A percentile compares a stretch with the other conserved stretches of the same genome.
phyloP scores from a whole-genome alignment of 257 asterid species.

The Ajuga chamaepitys region DNA sequence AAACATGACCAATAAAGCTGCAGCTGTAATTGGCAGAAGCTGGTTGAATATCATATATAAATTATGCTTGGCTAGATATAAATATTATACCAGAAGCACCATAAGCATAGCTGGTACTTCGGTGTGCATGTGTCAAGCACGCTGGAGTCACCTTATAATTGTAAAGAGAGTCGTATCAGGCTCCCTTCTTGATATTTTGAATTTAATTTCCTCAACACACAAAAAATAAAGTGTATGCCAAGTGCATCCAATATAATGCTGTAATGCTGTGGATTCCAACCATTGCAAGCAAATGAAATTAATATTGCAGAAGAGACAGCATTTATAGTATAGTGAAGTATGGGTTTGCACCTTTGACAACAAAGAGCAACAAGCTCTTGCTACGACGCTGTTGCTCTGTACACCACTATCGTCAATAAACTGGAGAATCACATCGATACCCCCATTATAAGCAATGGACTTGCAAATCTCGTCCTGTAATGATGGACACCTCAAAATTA shows the following conservation, averaged over 20 bases:
- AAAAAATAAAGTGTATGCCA: no score
- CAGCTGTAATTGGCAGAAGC: background rate
- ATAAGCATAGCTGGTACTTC: background rate
- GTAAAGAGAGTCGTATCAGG: background rate
- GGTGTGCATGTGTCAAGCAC: background rate
- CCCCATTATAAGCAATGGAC: slow-evolving; percentile 63
- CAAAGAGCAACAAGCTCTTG: slow-evolving; percentile 74
- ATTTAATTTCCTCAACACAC: no score
- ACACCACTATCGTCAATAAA: slow-evolving; percentile 70
- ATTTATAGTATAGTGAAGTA: slow-evolving; percentile 3
- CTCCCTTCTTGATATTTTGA: no score
- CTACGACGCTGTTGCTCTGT: slow-evolving; percentile 53
- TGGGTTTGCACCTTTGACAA: slow-evolving; percentile 61
- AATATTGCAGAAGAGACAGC: background rate
- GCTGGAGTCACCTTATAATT: background rate
- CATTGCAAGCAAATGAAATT: background rate
- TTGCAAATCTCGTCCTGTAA: slow-evolving; percentile 93
- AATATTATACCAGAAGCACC: background rate
- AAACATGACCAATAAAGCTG: background rate
- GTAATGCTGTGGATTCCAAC: no score
- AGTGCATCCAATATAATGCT: no score
- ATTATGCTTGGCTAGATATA: background rate
- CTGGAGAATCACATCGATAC: slow-evolving; percentile 65
- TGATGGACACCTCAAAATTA: background rate
- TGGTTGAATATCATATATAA: background rate